These are phyloP conservation scores for Lepidium campestre DNA, from an alignment of 441 rosid genomes.

Conservation along the genomic window DNA sequence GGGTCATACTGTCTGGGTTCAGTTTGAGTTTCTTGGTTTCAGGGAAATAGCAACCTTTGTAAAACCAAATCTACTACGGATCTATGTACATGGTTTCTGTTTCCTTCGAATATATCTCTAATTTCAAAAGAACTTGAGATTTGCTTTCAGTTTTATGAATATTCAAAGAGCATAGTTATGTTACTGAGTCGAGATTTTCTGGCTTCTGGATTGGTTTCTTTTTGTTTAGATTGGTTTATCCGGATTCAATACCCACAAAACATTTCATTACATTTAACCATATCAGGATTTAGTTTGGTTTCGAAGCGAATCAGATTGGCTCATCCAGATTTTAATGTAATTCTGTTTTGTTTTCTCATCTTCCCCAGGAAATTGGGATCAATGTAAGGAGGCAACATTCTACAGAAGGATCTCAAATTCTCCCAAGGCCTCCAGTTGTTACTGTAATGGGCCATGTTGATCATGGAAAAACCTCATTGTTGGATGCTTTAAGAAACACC, in stretches of 20 bases:
- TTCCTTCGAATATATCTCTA: background rate
- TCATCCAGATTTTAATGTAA: background rate
- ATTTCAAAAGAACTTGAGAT: background rate
- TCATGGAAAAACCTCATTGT: conserved; percentile 91
- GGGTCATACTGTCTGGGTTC: background rate
- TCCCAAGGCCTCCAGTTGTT: conserved; percentile 69
- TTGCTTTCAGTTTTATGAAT: background rate
- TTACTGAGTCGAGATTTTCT: background rate
- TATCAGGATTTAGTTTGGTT: background rate
- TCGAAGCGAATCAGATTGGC: background rate
- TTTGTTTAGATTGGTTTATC: background rate
- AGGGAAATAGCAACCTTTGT: background rate
- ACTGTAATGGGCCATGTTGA: conserved; percentile 96
- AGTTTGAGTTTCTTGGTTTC: background rate
- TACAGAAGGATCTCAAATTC: conserved; percentile 54
- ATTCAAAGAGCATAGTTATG: background rate
- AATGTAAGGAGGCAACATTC: conserved; percentile 71
- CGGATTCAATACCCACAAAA: background rate
- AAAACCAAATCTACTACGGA: background rate
- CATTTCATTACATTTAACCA: background rate
- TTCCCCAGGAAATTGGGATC: conserved; percentile 70
- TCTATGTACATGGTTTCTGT: background rate
- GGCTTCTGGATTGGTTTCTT: background rate
- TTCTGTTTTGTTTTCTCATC: conserved; percentile 5
- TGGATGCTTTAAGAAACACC: conserved; percentile 80